Percentiles rank a stretch among this genome's conserved stretches.
phyloP scores from a whole-genome alignment of 2,329 filamentous ascomycete genomes.

The Ascosphaera acerosa region DNA sequence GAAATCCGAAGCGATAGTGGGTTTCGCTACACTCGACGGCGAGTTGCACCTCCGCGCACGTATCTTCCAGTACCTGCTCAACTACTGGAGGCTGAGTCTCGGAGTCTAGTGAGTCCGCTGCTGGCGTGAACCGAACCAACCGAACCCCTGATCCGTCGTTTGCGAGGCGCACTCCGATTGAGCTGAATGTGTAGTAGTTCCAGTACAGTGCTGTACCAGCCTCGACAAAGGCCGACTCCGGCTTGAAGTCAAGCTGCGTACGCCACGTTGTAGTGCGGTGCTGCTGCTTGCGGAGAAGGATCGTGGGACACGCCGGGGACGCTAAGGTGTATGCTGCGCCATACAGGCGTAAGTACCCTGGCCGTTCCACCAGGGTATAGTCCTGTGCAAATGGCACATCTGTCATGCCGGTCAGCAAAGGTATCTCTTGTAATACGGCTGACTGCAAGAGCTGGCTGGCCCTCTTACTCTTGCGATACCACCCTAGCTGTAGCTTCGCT shows the following conservation, averaged over 20 bases:
- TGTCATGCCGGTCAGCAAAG: conserved; percentile 6
- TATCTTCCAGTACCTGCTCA: conserved; percentile 4
- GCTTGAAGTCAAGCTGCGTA: conserved; percentile 22
- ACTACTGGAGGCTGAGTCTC: no score
- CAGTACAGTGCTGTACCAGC: conserved; percentile 30
- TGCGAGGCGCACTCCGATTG: conserved; percentile 16
- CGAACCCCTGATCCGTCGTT: conserved; percentile 4
- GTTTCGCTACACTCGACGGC: conserved; percentile 11
- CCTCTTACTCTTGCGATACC: conserved; percentile 19
- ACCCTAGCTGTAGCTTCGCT: conserved; percentile 10
- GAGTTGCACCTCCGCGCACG: conserved; percentile 8
- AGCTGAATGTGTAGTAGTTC: conserved; percentile 24
- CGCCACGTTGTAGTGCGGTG: conserved; percentile 20
- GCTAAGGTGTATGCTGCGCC: conserved; percentile 28
- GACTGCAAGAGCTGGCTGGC: no score
- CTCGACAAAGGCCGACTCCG: conserved; percentile 21
- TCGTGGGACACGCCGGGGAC: conserved; percentile 25
- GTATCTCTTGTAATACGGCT: conserved; percentile 4
- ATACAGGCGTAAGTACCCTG: conserved; percentile 22
- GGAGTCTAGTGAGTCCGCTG: conserved; percentile 6
- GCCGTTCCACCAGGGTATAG: conserved; percentile 22
- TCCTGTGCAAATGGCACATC: conserved; percentile 25
- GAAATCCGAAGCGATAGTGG: conserved; percentile 11
- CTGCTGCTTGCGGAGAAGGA: conserved; percentile 30
- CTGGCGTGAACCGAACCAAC: conserved; percentile 9